Base-by-base conservation (phyloP, 1,139 yeast species). In the Wickerhamomyces sp. region DNA sequence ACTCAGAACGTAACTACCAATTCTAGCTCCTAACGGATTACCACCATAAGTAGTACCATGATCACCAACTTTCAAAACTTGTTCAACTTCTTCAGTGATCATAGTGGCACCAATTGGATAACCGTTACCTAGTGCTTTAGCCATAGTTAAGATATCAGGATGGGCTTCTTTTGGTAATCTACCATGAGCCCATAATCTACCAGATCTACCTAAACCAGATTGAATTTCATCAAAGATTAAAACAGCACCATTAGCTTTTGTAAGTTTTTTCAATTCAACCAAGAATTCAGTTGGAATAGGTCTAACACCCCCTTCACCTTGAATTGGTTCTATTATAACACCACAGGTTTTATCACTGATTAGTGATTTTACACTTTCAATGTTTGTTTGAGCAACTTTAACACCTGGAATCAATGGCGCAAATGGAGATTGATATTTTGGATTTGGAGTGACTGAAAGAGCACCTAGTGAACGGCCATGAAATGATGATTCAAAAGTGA, bases 31-130 rank as follows among this genome's bases (percentile, higher is more conserved):
- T 51, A 93, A 72, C 42, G 99, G 98, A 64, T 93, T 93, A 44
- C 99, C 99, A 52, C 99, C 99, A 62, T 86, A 93, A 0, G 99
- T 93, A 6, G 98, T 91, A 43, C 99, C 99, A 63, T 93, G 99
- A 62, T 93, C 99, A 45, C 99, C 99, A 18, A 88, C 93, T 49
- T 79, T 73, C 56, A 93, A 71, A 2, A 73, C 79, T 13, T 71
- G 65, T 62, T 89, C 95, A 32, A 93, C 86, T 48, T 79, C 75
- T 54, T 88, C 94, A 43, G 87, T 79, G 45, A 93, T 81, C 77
- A 93, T 76, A 5, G 95, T 87, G 8, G 98, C 99, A 43, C 95
- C 96, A 57, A 93, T 85, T 35, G 99, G 99, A 73, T 81, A 89
- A n/a, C 99, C 99, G 61, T 93, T 93, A 49, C 99, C 99, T 39